Evolutionary conservation across 208 protist species (phyloP).

Genomic region (Trypanosoma boissoni): DNA sequence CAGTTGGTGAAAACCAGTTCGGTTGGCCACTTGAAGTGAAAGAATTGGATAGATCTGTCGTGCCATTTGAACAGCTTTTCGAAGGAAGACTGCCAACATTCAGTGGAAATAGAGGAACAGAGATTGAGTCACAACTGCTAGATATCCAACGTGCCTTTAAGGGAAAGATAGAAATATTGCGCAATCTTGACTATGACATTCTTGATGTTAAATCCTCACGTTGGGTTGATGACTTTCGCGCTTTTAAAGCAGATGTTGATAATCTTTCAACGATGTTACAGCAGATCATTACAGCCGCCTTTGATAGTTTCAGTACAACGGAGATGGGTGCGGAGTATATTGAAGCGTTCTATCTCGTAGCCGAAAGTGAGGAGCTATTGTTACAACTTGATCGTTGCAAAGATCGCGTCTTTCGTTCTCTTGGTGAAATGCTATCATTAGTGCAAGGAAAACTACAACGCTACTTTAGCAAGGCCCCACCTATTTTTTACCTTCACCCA

Average conservation of each 20-base stretch:
- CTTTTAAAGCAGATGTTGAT: conserved; percentile 95
- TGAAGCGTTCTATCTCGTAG: conserved; percentile 94
- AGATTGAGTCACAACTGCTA: conserved; percentile 92
- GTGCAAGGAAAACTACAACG: conserved; percentile 94
- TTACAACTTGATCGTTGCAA: conserved; percentile 92
- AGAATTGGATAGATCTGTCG: conserved; percentile 52
- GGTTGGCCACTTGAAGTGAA: conserved; percentile 55
- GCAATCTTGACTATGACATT: conserved; percentile 93
- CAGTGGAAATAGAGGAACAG: conserved; percentile 93
- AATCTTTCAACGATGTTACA: conserved; percentile 97
- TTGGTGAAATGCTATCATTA: conserved; percentile 71
- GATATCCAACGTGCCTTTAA: conserved; percentile 96
- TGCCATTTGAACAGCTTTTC: conserved; percentile 43
- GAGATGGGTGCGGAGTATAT: conserved; percentile 93
- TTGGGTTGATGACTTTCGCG: conserved; percentile 97
- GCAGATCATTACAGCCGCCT: conserved; percentile 96
- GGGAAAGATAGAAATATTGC: conserved; percentile 88
- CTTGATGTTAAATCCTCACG: conserved; percentile 97
- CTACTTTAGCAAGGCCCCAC: conserved; percentile 83
- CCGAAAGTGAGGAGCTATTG: conserved; percentile 93
- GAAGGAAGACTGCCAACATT: conserved; percentile 89
- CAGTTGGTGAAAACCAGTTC: conserved; percentile 10
- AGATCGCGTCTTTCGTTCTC: conserved; percentile 88
- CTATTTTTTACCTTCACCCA: conserved; percentile 91
- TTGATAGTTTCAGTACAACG: conserved; percentile 91